Percentiles rank a stretch among this genome's conserved stretches.
phyloP scores from a whole-genome alignment of 2,329 filamentous ascomycete genomes.

The Cytospora piceicola region DNA sequence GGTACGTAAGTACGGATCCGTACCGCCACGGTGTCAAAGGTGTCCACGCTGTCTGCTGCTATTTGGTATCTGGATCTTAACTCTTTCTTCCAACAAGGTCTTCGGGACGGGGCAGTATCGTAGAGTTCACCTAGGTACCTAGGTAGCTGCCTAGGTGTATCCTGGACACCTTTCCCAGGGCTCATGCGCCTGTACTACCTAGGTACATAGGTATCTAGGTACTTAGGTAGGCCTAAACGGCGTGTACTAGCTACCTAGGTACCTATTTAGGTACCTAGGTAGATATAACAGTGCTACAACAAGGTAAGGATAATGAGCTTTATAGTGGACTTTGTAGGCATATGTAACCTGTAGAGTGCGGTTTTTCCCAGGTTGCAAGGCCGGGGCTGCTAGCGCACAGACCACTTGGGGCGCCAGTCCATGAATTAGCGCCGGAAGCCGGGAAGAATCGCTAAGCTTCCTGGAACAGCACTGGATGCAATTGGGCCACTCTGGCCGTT shows the following conservation, averaged over 20 bases:
- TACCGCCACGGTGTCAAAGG: not conserved
- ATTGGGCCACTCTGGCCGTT: conserved; percentile 1
- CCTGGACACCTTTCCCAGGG: too few relatives aligned
- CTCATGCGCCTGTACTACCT: not conserved
- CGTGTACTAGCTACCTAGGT: too few relatives aligned
- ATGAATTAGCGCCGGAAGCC: conserved; percentile 15
- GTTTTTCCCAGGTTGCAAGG: not conserved
- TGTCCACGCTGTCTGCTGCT: not conserved
- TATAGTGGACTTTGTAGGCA: too few relatives aligned
- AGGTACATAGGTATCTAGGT: too few relatives aligned
- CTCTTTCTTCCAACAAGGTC: too few relatives aligned
- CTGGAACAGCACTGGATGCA: conserved; percentile 9
- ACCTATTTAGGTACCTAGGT: not conserved
- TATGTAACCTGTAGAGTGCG: not conserved
- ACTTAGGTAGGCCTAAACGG: too few relatives aligned
- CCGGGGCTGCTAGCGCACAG: conserved; percentile 1
- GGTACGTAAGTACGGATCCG: too few relatives aligned
- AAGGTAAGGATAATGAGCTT: too few relatives aligned
- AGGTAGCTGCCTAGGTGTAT: not conserved
- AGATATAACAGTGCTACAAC: not conserved
- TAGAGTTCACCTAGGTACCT: not conserved
- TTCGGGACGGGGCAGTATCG: too few relatives aligned
- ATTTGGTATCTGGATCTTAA: too few relatives aligned
- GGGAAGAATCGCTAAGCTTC: conserved; percentile 21
- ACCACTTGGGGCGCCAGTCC: not conserved